Percentiles rank a stretch among this genome's conserved stretches.
These are phyloP conservation scores for Capsella rubella DNA, from an alignment of 441 rosid genomes.

Conservation along the genomic window DNA sequence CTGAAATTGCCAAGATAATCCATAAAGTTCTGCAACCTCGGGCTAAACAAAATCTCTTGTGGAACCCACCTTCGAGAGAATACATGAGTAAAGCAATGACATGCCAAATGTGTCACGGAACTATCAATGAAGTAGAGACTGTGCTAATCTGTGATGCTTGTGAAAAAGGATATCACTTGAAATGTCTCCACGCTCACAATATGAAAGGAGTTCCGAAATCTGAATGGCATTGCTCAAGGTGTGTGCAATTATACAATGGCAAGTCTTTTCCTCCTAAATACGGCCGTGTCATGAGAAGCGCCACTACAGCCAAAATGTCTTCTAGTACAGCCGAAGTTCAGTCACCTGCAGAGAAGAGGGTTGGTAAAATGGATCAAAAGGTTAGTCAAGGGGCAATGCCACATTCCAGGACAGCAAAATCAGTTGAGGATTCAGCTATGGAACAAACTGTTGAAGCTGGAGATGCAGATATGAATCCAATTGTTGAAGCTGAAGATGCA, in stretches of 20 bases:
- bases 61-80: conserved; percentile 98
- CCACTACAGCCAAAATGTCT: conserved; percentile 62
- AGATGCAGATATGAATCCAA: conserved; percentile 9
- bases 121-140: conserved; percentile 78
- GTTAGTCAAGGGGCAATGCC: conserved; percentile 54
- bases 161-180: conserved; percentile 92
- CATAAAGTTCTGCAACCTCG: conserved; percentile 80
- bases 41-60: conserved; percentile 71
- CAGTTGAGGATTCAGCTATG: conserved; percentile 15
- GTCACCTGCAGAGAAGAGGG: conserved; percentile 66
- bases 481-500: conserved; percentile 6
- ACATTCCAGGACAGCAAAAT: conserved; percentile 47
- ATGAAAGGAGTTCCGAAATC: conserved; percentile 87
- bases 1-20: conserved; percentile 78
- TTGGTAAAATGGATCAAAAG: conserved; percentile 51
- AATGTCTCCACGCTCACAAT: conserved; percentile 76
- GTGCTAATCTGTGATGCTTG: conserved; percentile 93
- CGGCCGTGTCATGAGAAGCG: conserved; percentile 89
- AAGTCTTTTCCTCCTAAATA: conserved; percentile 97
- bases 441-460: conserved; percentile 4
- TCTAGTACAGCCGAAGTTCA: conserved; percentile 62
- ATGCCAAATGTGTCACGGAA: conserved; percentile 80
- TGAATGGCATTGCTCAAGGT: conserved; percentile 97
- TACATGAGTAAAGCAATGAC: conserved; percentile 85
- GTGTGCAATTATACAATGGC: conserved; percentile 79